phyloP scores from a whole-genome alignment of 2,329 filamentous ascomycete genomes.

The Penicillium sp. region DNA sequence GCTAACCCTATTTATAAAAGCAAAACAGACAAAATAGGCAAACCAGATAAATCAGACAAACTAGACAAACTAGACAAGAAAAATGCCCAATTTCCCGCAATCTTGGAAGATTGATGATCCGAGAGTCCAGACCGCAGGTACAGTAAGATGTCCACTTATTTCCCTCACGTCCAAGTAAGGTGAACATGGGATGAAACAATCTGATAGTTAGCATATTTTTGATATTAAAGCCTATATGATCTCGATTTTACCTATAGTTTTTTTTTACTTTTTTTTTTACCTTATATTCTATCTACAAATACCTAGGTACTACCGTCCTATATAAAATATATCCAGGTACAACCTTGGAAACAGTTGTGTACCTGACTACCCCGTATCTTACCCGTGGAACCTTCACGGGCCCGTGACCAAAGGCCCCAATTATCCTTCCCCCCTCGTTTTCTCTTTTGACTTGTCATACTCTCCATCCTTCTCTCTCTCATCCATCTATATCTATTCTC shows the following conservation, averaged over 20 bases:
- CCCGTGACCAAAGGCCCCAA: constrained; percentile 14
- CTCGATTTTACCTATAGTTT: background rate
- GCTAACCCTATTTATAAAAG: background rate
- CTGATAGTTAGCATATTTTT: background rate
- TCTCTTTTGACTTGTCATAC: constrained; percentile 7
- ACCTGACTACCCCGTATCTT: constrained; percentile 12
- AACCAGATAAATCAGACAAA: background rate
- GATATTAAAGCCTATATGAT: constrained; percentile 2
- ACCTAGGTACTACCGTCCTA: background rate
- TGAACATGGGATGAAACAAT: constrained; percentile 13
- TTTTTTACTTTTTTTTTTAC: background rate
- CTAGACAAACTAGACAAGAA: background rate
- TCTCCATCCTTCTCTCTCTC: background rate
- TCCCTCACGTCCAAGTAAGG: constrained; percentile 11
- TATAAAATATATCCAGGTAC: background rate
- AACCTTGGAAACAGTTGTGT: no score
- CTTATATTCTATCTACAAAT: background rate
- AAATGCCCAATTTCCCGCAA: background rate
- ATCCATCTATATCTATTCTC: constrained; percentile 1
- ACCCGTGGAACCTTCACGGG: constrained; percentile 11
- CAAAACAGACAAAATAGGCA: background rate
- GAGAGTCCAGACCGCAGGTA: constrained; percentile 6
- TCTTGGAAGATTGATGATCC: constrained; percentile 10
- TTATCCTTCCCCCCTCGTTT: constrained; percentile 3
- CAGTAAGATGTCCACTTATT: background rate